Conservation (phyloP, 1,284 basidiomycete genomes). For the Peniophora sp. region DNA sequence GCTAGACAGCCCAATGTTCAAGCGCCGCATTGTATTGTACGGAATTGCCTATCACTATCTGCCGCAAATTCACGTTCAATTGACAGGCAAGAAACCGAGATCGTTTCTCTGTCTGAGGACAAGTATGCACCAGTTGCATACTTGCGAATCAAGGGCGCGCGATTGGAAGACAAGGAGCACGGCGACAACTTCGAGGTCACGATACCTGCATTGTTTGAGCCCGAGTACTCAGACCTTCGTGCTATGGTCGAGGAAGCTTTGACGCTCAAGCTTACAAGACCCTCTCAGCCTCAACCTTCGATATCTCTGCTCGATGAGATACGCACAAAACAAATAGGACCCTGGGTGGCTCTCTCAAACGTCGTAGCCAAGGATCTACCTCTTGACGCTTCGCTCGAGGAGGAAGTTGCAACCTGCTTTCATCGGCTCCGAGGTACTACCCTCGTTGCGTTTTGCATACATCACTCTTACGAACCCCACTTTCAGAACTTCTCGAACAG, state of each 20-base stretch:
- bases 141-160: constrained; percentile 67
- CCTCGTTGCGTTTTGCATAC: neutral
- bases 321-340: constrained; percentile 18
- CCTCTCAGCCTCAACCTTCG: no score
- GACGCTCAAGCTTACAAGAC: no score
- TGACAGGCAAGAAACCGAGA: constrained; percentile 54
- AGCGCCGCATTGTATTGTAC: constrained; percentile 66
- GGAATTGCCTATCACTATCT: constrained; percentile 15
- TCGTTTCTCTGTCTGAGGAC: constrained; percentile 69
- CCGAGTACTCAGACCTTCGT: constrained; percentile 8
- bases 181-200: constrained; percentile 11
- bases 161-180: constrained; percentile 45
- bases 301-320: no score
- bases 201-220: constrained; percentile 49
- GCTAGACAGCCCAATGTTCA: constrained; percentile 87
- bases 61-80: neutral
- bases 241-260: no score
- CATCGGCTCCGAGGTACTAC: constrained; percentile 41
- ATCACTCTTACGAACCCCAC: neutral
- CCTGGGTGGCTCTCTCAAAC: constrained; percentile 55
- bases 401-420: constrained; percentile 63
- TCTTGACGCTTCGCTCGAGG: constrained; percentile 35
- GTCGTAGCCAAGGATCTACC: constrained; percentile 24
- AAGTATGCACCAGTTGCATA: constrained; percentile 84
- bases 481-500: constrained; percentile 39